These are phyloP conservation scores for Ogataea zsoltii DNA, from an alignment of 805 yeast genomes.

Conservation along the genomic window DNA sequence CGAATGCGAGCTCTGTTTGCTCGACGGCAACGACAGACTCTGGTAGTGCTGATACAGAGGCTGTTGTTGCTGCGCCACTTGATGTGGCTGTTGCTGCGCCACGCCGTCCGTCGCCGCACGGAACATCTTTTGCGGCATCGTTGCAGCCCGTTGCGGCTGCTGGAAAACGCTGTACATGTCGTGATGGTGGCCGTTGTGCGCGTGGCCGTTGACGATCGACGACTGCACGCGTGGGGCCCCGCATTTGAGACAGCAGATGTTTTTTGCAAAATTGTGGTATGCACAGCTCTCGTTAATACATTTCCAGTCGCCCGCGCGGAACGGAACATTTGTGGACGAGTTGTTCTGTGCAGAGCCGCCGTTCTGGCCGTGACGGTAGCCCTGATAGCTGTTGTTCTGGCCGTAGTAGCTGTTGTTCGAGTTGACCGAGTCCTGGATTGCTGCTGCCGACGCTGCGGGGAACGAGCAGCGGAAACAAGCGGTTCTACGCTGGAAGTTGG, in stretches of 20 bases:
- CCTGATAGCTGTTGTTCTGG: neutral
- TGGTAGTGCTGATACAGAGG: slow-evolving; percentile 16
- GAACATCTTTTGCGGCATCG: slow-evolving; percentile 1
- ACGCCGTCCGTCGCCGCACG: too few species aligned
- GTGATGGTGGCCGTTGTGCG: slow-evolving; percentile 26
- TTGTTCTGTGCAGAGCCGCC: slow-evolving; percentile 19
- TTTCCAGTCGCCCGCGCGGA: slow-evolving; percentile 97
- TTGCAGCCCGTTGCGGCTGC: slow-evolving; percentile 10
- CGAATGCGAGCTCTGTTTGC: slow-evolving; percentile 17
- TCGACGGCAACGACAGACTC: slow-evolving; percentile 14
- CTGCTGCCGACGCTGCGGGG: slow-evolving; percentile 74
- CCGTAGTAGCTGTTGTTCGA: slow-evolving; percentile 10
- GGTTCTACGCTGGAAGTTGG: slow-evolving; percentile 90
- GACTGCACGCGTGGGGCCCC: slow-evolving; percentile 63
- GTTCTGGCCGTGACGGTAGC: slow-evolving; percentile 15
- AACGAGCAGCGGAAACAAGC: slow-evolving; percentile 92
- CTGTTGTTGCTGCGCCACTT: slow-evolving; percentile 4
- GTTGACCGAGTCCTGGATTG: slow-evolving; percentile 64
- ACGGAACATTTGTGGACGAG: slow-evolving; percentile 64
- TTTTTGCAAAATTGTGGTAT: slow-evolving; percentile 92
- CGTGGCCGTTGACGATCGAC: slow-evolving; percentile 33
- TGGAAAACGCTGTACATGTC: slow-evolving; percentile 5
- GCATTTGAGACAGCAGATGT: slow-evolving; percentile 82
- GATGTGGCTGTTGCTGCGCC: neutral
- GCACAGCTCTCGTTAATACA: slow-evolving; percentile 76